Conservation (phyloP, 2,329 filamentous ascomycete species). For the Thermoascus crustaceus region DNA sequence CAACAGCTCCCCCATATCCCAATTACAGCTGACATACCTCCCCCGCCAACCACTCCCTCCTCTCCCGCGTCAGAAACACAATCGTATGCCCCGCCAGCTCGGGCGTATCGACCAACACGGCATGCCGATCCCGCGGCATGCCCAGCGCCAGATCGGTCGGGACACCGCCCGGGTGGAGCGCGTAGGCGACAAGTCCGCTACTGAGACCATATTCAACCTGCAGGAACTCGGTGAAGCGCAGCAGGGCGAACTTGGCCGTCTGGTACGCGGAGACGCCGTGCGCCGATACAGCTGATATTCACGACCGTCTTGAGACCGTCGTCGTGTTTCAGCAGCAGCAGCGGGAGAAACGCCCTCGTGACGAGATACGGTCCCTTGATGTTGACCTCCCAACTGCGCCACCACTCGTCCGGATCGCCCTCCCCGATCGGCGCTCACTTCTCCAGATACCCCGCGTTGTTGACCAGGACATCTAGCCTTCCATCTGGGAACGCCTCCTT, state of each 20-base stretch:
- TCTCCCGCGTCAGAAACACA: slow-evolving; percentile 35
- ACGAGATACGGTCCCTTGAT: slow-evolving; percentile 40
- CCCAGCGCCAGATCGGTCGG: slow-evolving; percentile 30
- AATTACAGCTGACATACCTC: slow-evolving; percentile 39
- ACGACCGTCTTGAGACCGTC: slow-evolving; percentile 35
- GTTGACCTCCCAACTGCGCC: slow-evolving; percentile 39
- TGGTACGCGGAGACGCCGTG: slow-evolving; percentile 39
- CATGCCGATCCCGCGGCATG: slow-evolving; percentile 21
- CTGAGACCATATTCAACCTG: slow-evolving; percentile 38
- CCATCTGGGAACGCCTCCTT: no score
- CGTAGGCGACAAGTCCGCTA: slow-evolving; percentile 36
- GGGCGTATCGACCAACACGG: slow-evolving; percentile 26
- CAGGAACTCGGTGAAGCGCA: slow-evolving; percentile 44
- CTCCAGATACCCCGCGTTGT: slow-evolving; percentile 35
- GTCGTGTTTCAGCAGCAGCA: slow-evolving; percentile 18
- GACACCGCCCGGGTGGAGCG: slow-evolving; percentile 34
- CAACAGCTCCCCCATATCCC: slow-evolving; percentile 42
- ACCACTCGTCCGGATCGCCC: slow-evolving; percentile 28
- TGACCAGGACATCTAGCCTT: slow-evolving; percentile 38
- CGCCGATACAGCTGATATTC: slow-evolving; percentile 38
- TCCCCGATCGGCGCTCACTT: slow-evolving; percentile 20
- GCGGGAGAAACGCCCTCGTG: slow-evolving; percentile 37
- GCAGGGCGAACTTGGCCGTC: slow-evolving; percentile 42
- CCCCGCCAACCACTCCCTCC: slow-evolving; percentile 39
- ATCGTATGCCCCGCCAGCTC: slow-evolving; percentile 38